Base-by-base conservation (phyloP, 2,329 filamentous ascomycete genomes). In the Ceratocystiopsis brevicomis region DNA sequence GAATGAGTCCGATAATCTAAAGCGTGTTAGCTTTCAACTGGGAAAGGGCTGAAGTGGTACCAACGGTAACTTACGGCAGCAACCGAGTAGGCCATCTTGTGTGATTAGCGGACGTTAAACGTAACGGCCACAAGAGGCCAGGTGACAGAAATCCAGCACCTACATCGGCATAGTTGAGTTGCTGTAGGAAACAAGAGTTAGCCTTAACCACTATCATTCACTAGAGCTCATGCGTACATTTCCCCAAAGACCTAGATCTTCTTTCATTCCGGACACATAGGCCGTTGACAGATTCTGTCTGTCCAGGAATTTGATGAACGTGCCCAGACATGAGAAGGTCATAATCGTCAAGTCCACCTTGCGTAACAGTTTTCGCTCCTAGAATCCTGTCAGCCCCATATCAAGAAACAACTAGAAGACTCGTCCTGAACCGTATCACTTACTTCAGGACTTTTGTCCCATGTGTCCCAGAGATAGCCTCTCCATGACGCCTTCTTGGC, bases 251-350 rank as follows among this genome's bases (percentile, higher is more conserved):
- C 9, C 1, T 35, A 49, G 10, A 9, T 49, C 45, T 34, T 49
- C 47, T 30, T 49, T 38, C 47, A 49, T 49, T 14, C 47, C 47
- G 1, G 43, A 45, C 6, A 49, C 47, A 21, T 39, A 49, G 17
- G 47, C 47, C 8, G 42, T 35, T 14, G 38, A n/a, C 16, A 48
- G 17, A 19, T 48, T 48, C 21, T 16, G 34, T 38, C 38, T 38
- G 36, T 44, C 43, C 13, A 46, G 16, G 35, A 33, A 46, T 34
- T 46, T 46, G 37, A 46, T 42, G 30, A 46, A 46, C 2, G 45
- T 46, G 9, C 45, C 45, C 33, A 46, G 25, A 15, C 45, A 46
- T 16, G 17, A 33, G 32, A 46, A 46, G 4, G 45, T 44, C 45
- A 46, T 42, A 15, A 46, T 37, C 8, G 45, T 46, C 42, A 44